These are phyloP conservation scores for Pinus taeda DNA, from an alignment of 75 land plant species.

Conservation along the genomic window DNA sequence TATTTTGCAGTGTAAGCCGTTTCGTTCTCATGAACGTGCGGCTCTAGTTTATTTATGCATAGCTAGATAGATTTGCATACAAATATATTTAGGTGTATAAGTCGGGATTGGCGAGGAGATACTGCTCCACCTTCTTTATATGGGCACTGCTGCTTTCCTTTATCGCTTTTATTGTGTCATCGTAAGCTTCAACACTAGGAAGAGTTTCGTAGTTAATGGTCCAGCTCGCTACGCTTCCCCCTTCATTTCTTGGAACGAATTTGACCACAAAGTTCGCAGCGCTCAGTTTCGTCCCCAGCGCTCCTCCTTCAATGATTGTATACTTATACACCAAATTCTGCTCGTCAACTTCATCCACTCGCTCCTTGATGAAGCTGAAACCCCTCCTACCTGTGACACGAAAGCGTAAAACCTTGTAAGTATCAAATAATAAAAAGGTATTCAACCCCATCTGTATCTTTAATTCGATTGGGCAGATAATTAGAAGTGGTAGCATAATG, in stretches of 20 bases:
- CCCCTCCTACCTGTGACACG: not conserved
- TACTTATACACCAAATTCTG: slow-evolving; percentile 18
- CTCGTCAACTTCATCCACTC: slow-evolving; percentile 15
- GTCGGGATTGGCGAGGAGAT: no score
- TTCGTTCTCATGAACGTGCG: no score
- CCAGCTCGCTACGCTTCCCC: slow-evolving; percentile 7
- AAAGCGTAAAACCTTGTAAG: no score
- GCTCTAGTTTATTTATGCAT: no score
- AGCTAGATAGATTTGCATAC: not conserved
- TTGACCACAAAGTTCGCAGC: slow-evolving; percentile 21
- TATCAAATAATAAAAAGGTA: no score
- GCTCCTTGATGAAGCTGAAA: slow-evolving; percentile 5
- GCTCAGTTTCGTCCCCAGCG: slow-evolving; percentile 2
- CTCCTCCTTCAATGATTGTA: slow-evolving; percentile 23
- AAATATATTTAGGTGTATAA: not conserved
- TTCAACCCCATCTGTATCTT: no score
- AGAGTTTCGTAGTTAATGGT: no score
- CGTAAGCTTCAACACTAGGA: no score
- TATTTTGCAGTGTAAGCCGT: no score
- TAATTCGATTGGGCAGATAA: no score
- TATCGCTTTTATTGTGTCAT: not conserved
- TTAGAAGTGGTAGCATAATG: no score
- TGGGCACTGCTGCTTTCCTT: slow-evolving; percentile 10
- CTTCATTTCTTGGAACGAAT: slow-evolving; percentile 8
- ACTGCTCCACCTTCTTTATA: slow-evolving; percentile 25